A percentile compares a stretch with the other conserved stretches of the same genome.
Conservation (phyloP, 2,329 filamentous ascomycete genomes). For the Karstenula rhodostoma region DNA sequence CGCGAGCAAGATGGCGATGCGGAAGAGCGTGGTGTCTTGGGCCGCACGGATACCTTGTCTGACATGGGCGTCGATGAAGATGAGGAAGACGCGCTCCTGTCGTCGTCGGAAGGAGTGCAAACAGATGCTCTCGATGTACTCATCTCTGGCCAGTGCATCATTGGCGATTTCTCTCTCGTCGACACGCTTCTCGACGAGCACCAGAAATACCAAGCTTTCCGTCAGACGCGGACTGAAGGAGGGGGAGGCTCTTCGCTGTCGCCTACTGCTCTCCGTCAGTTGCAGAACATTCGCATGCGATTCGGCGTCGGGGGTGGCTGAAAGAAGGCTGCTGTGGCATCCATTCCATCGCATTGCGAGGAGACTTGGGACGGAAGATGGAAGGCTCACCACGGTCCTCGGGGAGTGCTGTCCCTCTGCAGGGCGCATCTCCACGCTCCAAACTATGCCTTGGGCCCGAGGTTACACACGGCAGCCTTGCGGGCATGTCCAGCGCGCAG, state of each 20-base stretch:
- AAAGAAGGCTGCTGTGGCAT: slow-evolving; percentile 14
- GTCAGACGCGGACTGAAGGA: slow-evolving; percentile 37
- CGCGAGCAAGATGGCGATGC: slow-evolving; percentile 64
- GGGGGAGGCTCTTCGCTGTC: slow-evolving; percentile 34
- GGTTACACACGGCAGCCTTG: slow-evolving; percentile 5
- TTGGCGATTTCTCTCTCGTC: slow-evolving; percentile 54
- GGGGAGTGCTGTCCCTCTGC: background rate
- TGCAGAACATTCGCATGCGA: slow-evolving; percentile 43
- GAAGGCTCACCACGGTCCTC: background rate
- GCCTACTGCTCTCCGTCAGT: slow-evolving; percentile 42
- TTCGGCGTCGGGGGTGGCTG: slow-evolving; percentile 46
- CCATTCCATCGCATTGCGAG: background rate
- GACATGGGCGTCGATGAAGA: slow-evolving; percentile 54
- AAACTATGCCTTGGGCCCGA: background rate
- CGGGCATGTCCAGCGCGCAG: background rate
- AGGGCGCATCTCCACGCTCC: background rate
- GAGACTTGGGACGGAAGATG: background rate
- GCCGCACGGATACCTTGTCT: slow-evolving; percentile 47
- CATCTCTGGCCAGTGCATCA: slow-evolving; percentile 56
- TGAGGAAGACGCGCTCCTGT: slow-evolving; percentile 37
- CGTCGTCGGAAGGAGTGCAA: slow-evolving; percentile 34
- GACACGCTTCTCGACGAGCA: slow-evolving; percentile 54
- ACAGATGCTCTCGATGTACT: slow-evolving; percentile 53
- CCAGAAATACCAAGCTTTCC: slow-evolving; percentile 46
- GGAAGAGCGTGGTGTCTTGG: slow-evolving; percentile 65